Evolutionary conservation across 2,329 filamentous ascomycete genomes (phyloP).

Genomic region (Exophiala aquamarina): DNA sequence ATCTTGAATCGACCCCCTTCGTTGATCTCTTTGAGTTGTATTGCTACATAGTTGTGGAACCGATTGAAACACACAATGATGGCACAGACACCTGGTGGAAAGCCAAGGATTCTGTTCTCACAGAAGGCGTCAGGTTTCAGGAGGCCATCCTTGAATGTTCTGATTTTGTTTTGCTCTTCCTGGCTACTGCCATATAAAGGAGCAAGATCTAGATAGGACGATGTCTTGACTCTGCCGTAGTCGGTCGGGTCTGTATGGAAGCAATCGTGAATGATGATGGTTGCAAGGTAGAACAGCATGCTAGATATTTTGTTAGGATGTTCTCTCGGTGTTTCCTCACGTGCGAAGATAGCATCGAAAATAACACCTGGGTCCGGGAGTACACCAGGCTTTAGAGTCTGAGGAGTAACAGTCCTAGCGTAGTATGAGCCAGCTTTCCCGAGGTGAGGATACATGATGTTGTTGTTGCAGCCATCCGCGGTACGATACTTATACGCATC

Average conservation of each 20-base stretch:
- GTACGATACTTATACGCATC: constrained; percentile 34
- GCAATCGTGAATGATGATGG: constrained; percentile 60
- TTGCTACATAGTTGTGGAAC: constrained; percentile 66
- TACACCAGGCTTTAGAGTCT: constrained; percentile 54
- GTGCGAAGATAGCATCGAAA: constrained; percentile 66
- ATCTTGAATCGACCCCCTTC: constrained; percentile 55
- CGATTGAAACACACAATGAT: constrained; percentile 64
- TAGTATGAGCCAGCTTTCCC: constrained; percentile 64
- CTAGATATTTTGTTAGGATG: constrained; percentile 68
- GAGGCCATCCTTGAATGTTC: constrained; percentile 61
- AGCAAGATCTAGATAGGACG: constrained; percentile 69
- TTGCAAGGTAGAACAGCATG: constrained; percentile 69
- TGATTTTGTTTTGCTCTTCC: constrained; percentile 58
- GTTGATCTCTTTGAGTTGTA: constrained; percentile 62
- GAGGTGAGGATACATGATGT: constrained; percentile 59
- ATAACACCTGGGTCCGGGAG: constrained; percentile 63
- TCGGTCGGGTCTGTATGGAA: constrained; percentile 65
- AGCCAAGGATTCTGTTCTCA: constrained; percentile 60
- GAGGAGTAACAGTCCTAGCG: constrained; percentile 59
- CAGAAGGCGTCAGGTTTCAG: constrained; percentile 67
- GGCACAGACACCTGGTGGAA: constrained; percentile 63
- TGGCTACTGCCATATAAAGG: constrained; percentile 67
- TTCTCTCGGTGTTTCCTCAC: constrained; percentile 48
- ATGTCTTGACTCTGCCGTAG: constrained; percentile 62
- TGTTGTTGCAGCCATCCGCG: constrained; percentile 40